Base-by-base conservation (phyloP, 768 basidiomycete genomes). In the Hygrophoropsis aurantiaca region DNA sequence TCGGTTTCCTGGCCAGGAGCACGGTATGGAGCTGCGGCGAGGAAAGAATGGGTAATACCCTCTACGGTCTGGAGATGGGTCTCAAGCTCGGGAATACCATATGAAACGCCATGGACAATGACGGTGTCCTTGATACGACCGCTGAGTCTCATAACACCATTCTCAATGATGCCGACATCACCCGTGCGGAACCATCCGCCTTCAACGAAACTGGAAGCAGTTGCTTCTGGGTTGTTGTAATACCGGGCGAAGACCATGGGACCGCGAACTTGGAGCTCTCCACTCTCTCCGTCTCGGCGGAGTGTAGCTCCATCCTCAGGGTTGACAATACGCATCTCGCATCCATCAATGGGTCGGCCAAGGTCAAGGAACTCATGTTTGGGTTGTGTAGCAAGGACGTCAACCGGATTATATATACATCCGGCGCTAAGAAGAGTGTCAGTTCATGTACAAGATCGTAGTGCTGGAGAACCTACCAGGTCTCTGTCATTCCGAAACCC, bases 161-260 rank as follows among this genome's bases (percentile, higher is more conserved):
- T 58, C 32, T 60, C 50, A 10, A 77, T 55, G 27, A 65, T 57
- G 3, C 73, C 79, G 5, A 77, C 60, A 52, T 84, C 82, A 1
- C 82, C 82, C n/a, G 81, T 82, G 53, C 73, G 74, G 61, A 79
- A 78, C 81, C 81, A 84, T 5, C 76, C 69, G 16, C 74, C 77
- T 7, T 60, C 51, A 0, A 71, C 68, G 51, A 84, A 77, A 24
- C 74, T 70, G 23, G 73, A 67, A 5, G 50, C 47, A 5, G 80
- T 83, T 0, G 79, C 78, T 44, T 70, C 57, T 10, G 59, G 50
- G 56, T 82, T 80, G 55, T 67, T 71, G 63, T 70, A 73, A 53
- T 82, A 82, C 15, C 74, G 72, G 13, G 57, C 57, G 48, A 70
- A 69, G 4, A 74, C 40, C 47, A 66, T 68, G 0, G 70, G 63